These are phyloP conservation scores for Pythium volutum DNA, from an alignment of 352 stramenopile genomes.

Conservation along the genomic window DNA sequence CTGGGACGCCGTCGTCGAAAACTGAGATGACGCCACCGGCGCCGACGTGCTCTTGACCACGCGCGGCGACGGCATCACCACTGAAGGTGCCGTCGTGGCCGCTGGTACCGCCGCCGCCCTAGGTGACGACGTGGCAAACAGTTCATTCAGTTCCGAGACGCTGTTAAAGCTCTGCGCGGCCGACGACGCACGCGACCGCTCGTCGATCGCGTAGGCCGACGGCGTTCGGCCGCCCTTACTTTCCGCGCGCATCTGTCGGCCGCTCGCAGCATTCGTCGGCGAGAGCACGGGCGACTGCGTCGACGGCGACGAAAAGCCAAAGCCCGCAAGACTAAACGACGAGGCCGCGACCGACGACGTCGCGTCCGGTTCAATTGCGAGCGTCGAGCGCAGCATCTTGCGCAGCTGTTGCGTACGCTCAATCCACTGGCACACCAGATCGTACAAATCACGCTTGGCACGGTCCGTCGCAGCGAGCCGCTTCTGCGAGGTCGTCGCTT, in stretches of 20 bases:
- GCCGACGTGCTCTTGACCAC: slow-evolving; percentile 7
- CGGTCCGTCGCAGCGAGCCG: slow-evolving; percentile 44
- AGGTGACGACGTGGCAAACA: background rate
- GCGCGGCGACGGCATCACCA: background rate
- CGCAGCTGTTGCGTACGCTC: slow-evolving; percentile 69
- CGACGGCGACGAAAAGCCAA: slow-evolving; percentile 54
- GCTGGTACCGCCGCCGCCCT: no score
- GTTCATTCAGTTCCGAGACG: background rate
- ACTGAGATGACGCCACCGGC: background rate
- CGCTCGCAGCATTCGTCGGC: slow-evolving; percentile 16
- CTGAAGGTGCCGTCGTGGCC: background rate
- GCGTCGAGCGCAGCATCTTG: slow-evolving; percentile 59
- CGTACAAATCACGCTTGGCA: slow-evolving; percentile 56
- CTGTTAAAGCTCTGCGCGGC: slow-evolving; percentile 15
- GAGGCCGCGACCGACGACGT: slow-evolving; percentile 11
- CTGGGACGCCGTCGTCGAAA: background rate
- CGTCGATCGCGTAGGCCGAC: background rate
- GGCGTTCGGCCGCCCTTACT: slow-evolving; percentile 11
- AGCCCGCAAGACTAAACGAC: slow-evolving; percentile 28
- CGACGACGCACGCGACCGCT: slow-evolving; percentile 14
- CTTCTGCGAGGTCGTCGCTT: slow-evolving; percentile 24
- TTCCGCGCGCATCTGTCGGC: background rate
- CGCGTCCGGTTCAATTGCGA: slow-evolving; percentile 32
- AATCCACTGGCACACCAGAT: slow-evolving; percentile 72
- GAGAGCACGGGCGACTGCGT: slow-evolving; percentile 46